A percentile compares a stretch with the other conserved stretches of the same genome.
Conservation (phyloP, 768 basidiomycete species). For the Boletus edulis region DNA sequence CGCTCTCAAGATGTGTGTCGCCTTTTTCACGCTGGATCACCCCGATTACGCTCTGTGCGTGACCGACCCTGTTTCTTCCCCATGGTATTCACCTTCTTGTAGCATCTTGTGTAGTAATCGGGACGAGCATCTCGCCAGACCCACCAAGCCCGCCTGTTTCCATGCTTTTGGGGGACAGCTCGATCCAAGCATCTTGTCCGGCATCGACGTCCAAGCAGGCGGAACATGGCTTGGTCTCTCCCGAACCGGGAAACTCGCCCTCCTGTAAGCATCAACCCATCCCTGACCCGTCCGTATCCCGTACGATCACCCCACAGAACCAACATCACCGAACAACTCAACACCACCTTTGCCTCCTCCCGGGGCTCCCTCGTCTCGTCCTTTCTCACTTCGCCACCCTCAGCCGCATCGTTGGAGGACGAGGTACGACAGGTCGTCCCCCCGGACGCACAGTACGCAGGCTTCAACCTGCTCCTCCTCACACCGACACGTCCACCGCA, state of each 20-base stretch:
- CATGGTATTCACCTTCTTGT: background rate
- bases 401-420: constrained; percentile 43
- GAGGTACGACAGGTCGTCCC: constrained; percentile 47
- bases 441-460: constrained; percentile 58
- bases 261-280: constrained; percentile 53
- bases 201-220: constrained; percentile 68
- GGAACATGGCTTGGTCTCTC: constrained; percentile 83
- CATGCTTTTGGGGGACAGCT: constrained; percentile 53
- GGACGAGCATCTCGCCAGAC: constrained; percentile 69
- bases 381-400: constrained; percentile 55
- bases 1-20: constrained; percentile 64
- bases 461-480: constrained; percentile 79
- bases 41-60: constrained; percentile 74
- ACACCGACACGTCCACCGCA: constrained; percentile 42
- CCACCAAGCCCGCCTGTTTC: constrained; percentile 63
- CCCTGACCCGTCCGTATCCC: background rate
- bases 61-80: too few relatives aligned
- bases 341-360: constrained; percentile 46
- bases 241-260: constrained; percentile 61
- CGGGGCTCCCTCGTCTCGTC: constrained; percentile 67
- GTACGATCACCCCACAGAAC: constrained; percentile 49
- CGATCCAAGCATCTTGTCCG: constrained; percentile 57
- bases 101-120: constrained; percentile 77
- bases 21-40: constrained; percentile 73
- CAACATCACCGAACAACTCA: constrained; percentile 74